phyloP scores from a whole-genome alignment of 495 filamentous ascomycete genomes.

The Neurospora tetrasperma region DNA sequence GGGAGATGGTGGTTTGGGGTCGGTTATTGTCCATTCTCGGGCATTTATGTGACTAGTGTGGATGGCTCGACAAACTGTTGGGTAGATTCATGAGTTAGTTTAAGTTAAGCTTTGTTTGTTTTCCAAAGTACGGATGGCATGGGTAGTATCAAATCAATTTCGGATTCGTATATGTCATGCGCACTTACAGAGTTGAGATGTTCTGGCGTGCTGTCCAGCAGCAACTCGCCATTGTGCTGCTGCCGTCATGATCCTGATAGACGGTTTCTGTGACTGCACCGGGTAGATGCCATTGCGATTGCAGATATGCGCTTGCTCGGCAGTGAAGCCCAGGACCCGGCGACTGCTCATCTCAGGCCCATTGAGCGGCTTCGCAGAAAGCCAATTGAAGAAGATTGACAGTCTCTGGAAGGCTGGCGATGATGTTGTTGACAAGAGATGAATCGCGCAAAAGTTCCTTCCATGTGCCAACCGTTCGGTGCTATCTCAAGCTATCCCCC shows the following conservation, averaged over 20 bases:
- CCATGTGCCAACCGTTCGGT: background rate
- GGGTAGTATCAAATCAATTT: background rate
- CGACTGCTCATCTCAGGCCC: constrained; percentile 19
- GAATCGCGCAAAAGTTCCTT: background rate
- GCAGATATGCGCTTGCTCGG: constrained; percentile 10
- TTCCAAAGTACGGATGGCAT: background rate
- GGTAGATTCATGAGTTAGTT: background rate
- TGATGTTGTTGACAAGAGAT: background rate
- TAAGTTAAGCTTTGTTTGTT: background rate
- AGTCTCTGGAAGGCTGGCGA: background rate
- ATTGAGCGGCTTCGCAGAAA: constrained; percentile 3
- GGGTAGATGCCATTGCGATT: constrained; percentile 3
- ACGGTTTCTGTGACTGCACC: background rate
- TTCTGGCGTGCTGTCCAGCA: background rate
- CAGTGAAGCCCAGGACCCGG: constrained; percentile 16
- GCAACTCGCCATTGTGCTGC: background rate
- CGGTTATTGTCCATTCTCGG: background rate
- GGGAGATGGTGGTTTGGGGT: constrained; percentile 5
- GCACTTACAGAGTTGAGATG: background rate
- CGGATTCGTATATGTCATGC: background rate
- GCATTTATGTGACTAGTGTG: constrained; percentile 2
- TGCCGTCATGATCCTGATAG: background rate
- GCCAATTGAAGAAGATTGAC: background rate
- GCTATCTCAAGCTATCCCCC: background rate
- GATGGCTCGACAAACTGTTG: constrained; percentile 5